These are phyloP conservation scores for Rhizophora apiculata DNA, from an alignment of 345 rosid genomes.

Conservation along the genomic window DNA sequence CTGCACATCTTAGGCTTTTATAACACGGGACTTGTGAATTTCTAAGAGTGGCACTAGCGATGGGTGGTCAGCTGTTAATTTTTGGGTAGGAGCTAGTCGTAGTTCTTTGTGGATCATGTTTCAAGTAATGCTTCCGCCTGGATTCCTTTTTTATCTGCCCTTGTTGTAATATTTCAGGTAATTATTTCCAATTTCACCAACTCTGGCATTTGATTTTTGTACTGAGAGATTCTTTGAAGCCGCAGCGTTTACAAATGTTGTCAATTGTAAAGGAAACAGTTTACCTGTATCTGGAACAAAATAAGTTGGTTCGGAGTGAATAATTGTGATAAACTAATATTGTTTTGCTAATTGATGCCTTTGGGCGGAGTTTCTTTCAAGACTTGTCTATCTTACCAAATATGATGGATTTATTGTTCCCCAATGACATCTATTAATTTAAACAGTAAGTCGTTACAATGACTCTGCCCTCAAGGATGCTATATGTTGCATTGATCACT, in stretches of 20 bases:
- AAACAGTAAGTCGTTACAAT: not conserved
- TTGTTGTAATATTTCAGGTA: constrained; percentile 33
- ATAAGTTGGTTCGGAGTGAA: constrained; percentile 18
- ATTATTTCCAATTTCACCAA: constrained; percentile 26
- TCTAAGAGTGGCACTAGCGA: constrained; percentile 1
- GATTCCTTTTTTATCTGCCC: constrained; percentile 10
- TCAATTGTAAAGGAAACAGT: constrained; percentile 18
- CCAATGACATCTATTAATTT: too few relatives aligned
- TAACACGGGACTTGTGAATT: constrained; percentile 29
- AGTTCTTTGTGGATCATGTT: constrained; percentile 12
- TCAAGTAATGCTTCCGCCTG: constrained; percentile 6
- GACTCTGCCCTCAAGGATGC: too few relatives aligned
- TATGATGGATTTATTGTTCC: too few relatives aligned
- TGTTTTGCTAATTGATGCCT: constrained; percentile 4
- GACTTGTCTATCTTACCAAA: not conserved
- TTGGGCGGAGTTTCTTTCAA: not conserved
- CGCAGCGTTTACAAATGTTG: constrained; percentile 29
- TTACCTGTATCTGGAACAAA: constrained; percentile 18
- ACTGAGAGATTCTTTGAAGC: constrained; percentile 37
- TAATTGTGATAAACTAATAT: constrained; percentile 5
- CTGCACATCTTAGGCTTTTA: constrained; percentile 83
- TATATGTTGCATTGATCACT: too few relatives aligned
- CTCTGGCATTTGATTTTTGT: constrained; percentile 31
- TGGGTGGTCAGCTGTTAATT: constrained; percentile 14
- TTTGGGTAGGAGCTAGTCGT: constrained; percentile 10